Base-by-base conservation (phyloP, 2,329 filamentous ascomycete genomes). In the Chaetothyriales sp. region DNA sequence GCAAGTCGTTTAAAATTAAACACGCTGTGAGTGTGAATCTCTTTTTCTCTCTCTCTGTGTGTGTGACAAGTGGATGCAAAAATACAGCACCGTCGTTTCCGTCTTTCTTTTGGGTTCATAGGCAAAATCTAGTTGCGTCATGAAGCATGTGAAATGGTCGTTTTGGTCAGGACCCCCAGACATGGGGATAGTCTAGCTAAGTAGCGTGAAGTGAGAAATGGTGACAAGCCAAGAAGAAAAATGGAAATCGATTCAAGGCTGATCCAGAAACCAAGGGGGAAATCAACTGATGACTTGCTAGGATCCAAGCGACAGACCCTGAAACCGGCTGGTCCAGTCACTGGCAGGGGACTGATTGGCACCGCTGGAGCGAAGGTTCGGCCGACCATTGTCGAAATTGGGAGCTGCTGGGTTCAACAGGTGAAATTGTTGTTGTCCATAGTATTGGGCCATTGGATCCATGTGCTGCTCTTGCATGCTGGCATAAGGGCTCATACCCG, bases 291-390 rank as follows among this genome's bases (percentile, higher is more conserved):
- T 15, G 12, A 39, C 12, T 39, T 39, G n/a, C 65, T 56, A 72
- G 57, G 78, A 77, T 61, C 84, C 84, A 55, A 88, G 74, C 1
- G 84, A 88, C 18, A 88, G 69, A 8, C 83, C 78, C 63, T 87
- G 83, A 63, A 60, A 60, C 7, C 53, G 51, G n/a, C 55, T 53
- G 47, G 55, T 57, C 56, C 56, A 60, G 26, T 59, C 55, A 18
- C 47, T 32, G 48, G 51, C 52, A 22, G 50, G 50, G 12, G 49
- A 51, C 32, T 56, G 56, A 86, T 54, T 53, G 6, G 48, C 46
- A 10, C 46, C 53, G 49, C 56, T 46, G 15, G 47, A 47, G 42
- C 57, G 48, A 45, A 57, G 58, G 8, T 61, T 57, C 18, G 56
- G 51, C 18, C 57, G 53, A 51, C 53, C 56, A 25, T 50, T 60